Conservation (phyloP, 1,139 yeast species). For the Hansenula lynferdii region DNA sequence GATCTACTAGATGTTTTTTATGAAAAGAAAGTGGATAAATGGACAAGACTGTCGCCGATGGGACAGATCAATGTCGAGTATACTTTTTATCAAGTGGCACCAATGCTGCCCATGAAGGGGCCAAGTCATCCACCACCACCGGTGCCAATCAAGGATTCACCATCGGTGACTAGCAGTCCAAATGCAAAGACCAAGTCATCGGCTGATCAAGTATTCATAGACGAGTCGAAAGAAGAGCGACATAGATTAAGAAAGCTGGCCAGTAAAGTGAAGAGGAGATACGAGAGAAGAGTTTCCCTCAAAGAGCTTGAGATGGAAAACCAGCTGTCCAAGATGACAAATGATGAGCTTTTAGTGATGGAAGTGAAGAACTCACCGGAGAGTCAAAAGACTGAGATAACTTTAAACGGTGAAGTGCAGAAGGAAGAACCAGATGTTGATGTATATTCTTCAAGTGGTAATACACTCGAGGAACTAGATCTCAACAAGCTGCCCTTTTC, state of each 20-base stretch:
- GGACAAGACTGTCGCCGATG: conserved; percentile 10
- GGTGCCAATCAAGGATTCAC: background rate
- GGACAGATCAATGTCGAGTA: conserved; percentile 17
- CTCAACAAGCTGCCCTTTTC: conserved; percentile 16
- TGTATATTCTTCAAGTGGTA: background rate
- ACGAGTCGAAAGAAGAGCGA: conserved; percentile 15
- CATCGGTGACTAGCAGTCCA: background rate
- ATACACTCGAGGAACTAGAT: conserved; percentile 3
- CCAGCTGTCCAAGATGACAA: conserved; percentile 3
- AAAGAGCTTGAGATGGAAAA: conserved; percentile 2
- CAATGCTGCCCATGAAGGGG: conserved; percentile 15
- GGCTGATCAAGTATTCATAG: conserved; percentile 18
- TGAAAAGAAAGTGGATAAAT: conserved; percentile 10
- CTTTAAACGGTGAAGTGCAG: background rate
- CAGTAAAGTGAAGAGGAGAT: conserved; percentile 16
- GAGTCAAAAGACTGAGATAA: background rate
- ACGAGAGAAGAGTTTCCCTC: conserved; percentile 7
- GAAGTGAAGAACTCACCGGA: conserved; percentile 4
- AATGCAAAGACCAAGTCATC: conserved; percentile 11
- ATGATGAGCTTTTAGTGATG: conserved; percentile 7
- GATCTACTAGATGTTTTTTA: conserved; percentile 12
- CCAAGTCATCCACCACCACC: background rate
- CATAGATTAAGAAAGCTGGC: conserved; percentile 12
- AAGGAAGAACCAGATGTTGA: background rate
- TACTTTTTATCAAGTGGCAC: conserved; percentile 19